Conservation (phyloP, 768 basidiomycete genomes). For the Leccinellum rugosiceps region DNA sequence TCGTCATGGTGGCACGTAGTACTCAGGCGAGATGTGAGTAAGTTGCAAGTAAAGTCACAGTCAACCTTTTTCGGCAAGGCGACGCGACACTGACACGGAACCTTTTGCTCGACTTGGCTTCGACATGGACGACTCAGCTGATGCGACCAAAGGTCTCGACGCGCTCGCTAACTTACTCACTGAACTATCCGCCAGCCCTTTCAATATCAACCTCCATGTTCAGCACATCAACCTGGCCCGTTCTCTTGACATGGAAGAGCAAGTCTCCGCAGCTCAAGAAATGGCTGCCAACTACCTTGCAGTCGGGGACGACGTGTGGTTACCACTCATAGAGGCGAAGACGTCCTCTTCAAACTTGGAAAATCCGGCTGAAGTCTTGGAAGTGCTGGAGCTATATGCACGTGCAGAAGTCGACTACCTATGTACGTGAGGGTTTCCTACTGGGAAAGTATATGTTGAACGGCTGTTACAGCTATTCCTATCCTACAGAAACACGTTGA, state of each 20-base stretch:
- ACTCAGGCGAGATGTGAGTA: no score
- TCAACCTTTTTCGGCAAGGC: conserved; percentile 11
- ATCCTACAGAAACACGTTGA: conserved; percentile 66
- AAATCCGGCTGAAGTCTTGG: conserved; percentile 48
- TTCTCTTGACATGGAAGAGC: conserved; percentile 54
- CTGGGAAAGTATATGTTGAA: conserved; percentile 14
- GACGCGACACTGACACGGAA: background rate
- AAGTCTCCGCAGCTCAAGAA: conserved; percentile 59
- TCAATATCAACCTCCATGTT: conserved; percentile 60
- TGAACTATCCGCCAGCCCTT: conserved; percentile 55
- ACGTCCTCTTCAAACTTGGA: conserved; percentile 47
- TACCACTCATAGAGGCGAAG: conserved; percentile 61
- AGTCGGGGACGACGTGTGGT: conserved; percentile 69
- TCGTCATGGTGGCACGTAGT: no score
- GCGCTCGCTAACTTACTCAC: conserved; percentile 60
- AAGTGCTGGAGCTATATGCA: conserved; percentile 58
- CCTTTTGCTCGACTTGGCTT: background rate
- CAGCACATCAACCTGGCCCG: conserved; percentile 64
- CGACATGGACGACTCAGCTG: conserved; percentile 49
- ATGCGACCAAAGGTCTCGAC: conserved; percentile 47
- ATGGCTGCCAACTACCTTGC: conserved; percentile 63
- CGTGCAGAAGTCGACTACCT: conserved; percentile 75
- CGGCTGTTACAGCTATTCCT: conserved; percentile 59
- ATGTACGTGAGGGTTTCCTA: conserved; percentile 50
- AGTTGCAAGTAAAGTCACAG: no score